Base-by-base conservation (phyloP, 1,139 yeast species). In the Hanseniaspora sp. region DNA sequence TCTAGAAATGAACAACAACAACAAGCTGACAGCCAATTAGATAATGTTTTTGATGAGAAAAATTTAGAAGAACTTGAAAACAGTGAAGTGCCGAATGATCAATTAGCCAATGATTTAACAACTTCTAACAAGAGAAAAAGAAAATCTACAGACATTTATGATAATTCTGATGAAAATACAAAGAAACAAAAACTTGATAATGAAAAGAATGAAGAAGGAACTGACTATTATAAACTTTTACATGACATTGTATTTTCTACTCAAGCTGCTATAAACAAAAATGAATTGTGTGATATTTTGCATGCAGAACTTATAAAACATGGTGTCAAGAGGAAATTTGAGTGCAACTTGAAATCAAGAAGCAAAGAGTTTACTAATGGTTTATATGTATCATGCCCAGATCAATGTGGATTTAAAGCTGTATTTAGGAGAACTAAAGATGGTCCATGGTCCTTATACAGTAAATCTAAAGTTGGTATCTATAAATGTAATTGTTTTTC, bases 1-100 rank as follows among this genome's bases (percentile, higher is more conserved):
- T n/a, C n/a, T n/a, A n/a, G n/a, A n/a, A n/a, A n/a, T n/a, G n/a
- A n/a, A 18, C 18, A 39, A 5, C 44, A 17, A 7, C 18, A 17
- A 23, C 31, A 49, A 3, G 31, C 31, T 12, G 43, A 30, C 9
- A 30, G 12, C 2, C 45, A 49, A 7, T 9, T 11, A 13, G 30
- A 35, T 12, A 49, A 49, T 37, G 46, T 49, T 3, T 49, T 49
- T 43, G 53, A 49, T 9, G 42, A 43, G 29, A 40, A 43, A 29
- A 37, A 43, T 12, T 8, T 43, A 18, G 30, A 35, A 7, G 53
- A 48, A 17, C 37, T 48, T 7, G 52, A 41, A 38, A 18, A 47
- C 6, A 17, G 13, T 18, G 34, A 37, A 45, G 40, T n/a, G 7
- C 8, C 39, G 7, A n/a, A 37, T n/a, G 23, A 23, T 23, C 23